Evolutionary conservation across 257 asterid genomes (phyloP).

Genomic region (Penstemon eatonii): DNA sequence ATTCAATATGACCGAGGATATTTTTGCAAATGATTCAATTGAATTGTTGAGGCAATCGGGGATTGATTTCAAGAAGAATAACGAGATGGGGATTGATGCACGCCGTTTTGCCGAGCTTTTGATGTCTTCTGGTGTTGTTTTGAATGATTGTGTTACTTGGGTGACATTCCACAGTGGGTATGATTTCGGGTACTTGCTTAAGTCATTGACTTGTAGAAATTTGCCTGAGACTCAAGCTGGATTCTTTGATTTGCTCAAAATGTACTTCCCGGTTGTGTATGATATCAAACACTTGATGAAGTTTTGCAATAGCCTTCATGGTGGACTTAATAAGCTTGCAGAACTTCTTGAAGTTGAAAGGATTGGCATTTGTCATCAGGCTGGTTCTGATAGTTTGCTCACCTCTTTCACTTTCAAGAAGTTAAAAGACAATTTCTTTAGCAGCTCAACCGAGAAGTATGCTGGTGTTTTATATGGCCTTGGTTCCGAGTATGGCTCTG

Average conservation of each 20-base stretch:
- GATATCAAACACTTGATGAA: conserved; percentile 48
- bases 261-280: conserved; percentile 40
- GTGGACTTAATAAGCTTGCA: conserved; percentile 44
- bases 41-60: conserved; percentile 38
- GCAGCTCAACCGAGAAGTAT: conserved; percentile 35
- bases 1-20: conserved; percentile 36
- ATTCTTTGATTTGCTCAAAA: conserved; percentile 36
- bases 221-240: conserved; percentile 32
- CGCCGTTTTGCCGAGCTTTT: conserved; percentile 39
- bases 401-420: conserved; percentile 41
- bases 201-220: conserved; percentile 36
- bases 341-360: conserved; percentile 41
- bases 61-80: conserved; percentile 41
- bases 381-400: conserved; percentile 45
- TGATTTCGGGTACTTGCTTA: conserved; percentile 43
- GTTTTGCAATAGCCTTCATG: conserved; percentile 46
- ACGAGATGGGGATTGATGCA: conserved; percentile 37
- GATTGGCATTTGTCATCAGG: conserved; percentile 45
- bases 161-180: conserved; percentile 47
- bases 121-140: conserved; percentile 44
- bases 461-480: conserved; percentile 43
- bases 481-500: conserved; percentile 41
- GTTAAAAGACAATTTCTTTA: conserved; percentile 38
- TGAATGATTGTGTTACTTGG: conserved; percentile 36
- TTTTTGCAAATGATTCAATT: conserved; percentile 42